Percentiles rank a stretch among this genome's conserved stretches.
Evolutionary conservation across 2,329 filamentous ascomycete genomes (phyloP).

Genomic region (Cryoendolithus antarcticus): DNA sequence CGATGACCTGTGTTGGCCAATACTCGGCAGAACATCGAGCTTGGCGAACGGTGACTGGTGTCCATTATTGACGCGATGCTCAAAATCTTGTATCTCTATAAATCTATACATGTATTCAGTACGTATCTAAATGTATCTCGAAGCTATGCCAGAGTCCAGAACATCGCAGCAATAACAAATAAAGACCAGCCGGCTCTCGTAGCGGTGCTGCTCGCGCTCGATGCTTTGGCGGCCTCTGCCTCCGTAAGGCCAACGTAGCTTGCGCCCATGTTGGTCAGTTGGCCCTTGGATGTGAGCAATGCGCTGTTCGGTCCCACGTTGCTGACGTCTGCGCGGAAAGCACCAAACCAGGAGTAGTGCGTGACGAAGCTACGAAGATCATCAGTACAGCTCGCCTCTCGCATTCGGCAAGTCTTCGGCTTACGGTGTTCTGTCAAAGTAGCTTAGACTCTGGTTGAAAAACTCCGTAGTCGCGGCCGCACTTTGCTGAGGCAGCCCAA

Average conservation of each 20-base stretch:
- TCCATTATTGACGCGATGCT: too few species aligned
- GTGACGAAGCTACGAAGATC: slow-evolving; percentile 37
- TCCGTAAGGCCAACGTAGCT: slow-evolving; percentile 55
- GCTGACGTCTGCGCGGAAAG: slow-evolving; percentile 55
- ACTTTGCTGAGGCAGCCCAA: slow-evolving; percentile 46
- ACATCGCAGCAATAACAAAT: slow-evolving; percentile 10
- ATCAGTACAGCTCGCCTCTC: background rate
- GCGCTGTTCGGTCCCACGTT: slow-evolving; percentile 64
- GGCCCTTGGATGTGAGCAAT: slow-evolving; percentile 55
- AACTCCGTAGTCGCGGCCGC: slow-evolving; percentile 49
- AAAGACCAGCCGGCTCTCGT: slow-evolving; percentile 17
- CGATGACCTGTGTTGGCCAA: too few species aligned
- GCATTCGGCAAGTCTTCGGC: slow-evolving; percentile 11
- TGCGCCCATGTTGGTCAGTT: slow-evolving; percentile 61
- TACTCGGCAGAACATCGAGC: too few species aligned
- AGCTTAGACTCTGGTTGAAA: slow-evolving; percentile 54
- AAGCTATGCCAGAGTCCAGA: slow-evolving; percentile 10
- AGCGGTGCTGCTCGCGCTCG: slow-evolving; percentile 17
- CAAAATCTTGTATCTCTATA: too few species aligned
- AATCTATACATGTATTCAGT: too few species aligned
- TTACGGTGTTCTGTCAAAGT: slow-evolving; percentile 50
- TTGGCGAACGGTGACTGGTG: too few species aligned
- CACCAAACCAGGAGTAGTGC: slow-evolving; percentile 64
- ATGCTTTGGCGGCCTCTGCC: slow-evolving; percentile 25
- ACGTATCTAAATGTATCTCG: too few species aligned